Base-by-base conservation (phyloP, 169 alveolate genomes). In the Cryptosporidium ubiquitum region DNA sequence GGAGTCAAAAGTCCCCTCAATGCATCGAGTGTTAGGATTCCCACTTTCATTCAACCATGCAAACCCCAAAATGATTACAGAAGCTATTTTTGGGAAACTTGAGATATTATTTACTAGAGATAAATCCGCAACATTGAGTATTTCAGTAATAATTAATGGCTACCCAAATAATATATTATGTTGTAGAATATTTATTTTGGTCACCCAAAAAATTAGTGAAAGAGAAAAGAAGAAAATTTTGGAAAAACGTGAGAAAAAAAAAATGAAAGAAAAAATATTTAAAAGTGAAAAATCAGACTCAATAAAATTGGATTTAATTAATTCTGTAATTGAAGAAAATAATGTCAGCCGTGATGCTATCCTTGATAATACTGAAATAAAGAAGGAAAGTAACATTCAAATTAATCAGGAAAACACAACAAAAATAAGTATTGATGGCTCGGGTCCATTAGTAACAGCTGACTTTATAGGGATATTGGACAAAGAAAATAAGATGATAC, bases 1-100 rank as follows among this genome's bases (percentile, higher is more conserved):
- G 66, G 92, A 93, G 60, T 84, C 92, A 29, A 92, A 93, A 75
- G 94, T 94, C n/a, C 97, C 97, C 29, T 91, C 85, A 70, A 92
- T 94, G 75, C 95, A 94, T 84, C 91, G 89, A 66, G 40, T 79
- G 0, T 79, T 79, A 29, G 89, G 89, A 18, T 79, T 79, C 40
- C 89, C 89, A 58, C 89, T 79, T 42, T 79, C 89, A 10, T 79
- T 79, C 26, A 79, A 79, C n/a, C 89, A 79, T 40, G 49, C 89
- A 20, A 44, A 61, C 35, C 64, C 89, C 7, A 79, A 79, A 79
- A 29, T 79, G 40, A 79, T 79, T 31, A 5, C 55, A 4, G 89
- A 79, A 20, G 35, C 89, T 16, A 42, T 79, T 16, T 66, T 79
- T 26, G 68, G 74, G 20, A 79, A 79, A 20, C 68, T 79, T 2